Evolutionary conservation across 208 protist species (phyloP).

Genomic region (Crithidia thermophila): DNA sequence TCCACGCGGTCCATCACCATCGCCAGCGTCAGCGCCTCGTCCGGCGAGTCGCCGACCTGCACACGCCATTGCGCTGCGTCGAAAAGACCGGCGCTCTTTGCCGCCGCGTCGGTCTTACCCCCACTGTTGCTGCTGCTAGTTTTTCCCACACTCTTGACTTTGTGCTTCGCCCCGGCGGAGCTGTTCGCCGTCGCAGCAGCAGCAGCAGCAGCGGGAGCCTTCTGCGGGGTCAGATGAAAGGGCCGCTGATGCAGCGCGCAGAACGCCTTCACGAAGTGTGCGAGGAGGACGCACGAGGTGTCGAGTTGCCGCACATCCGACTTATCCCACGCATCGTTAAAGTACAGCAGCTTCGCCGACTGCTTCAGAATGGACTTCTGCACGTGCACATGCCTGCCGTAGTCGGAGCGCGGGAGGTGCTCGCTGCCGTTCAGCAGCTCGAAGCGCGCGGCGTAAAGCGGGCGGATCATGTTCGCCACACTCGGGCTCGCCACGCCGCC

Average conservation of each 20-base stretch:
- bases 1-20: conserved; percentile 74
- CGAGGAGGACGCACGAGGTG: conserved; percentile 68
- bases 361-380: conserved; percentile 69
- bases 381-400: conserved; percentile 53
- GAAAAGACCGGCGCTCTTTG: background rate
- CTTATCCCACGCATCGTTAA: conserved; percentile 76
- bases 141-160: conserved; percentile 7
- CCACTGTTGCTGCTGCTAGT: too few species aligned
- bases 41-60: conserved; percentile 28
- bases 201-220: conserved; percentile 4
- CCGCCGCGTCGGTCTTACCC: background rate
- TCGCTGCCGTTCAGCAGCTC: conserved; percentile 77
- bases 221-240: conserved; percentile 58
- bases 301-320: conserved; percentile 70
- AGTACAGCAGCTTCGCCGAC: conserved; percentile 63
- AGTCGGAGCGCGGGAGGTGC: conserved; percentile 66
- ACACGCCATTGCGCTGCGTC: conserved; percentile 40
- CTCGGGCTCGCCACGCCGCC: conserved; percentile 36
- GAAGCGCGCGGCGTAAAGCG: conserved; percentile 75
- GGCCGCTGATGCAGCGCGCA: conserved; percentile 61
- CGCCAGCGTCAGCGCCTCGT: conserved; percentile 45
- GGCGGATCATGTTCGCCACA: conserved; percentile 42
- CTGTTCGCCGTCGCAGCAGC: background rate
- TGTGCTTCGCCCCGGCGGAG: background rate
- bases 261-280: conserved; percentile 82